Conservation (phyloP, 1,284 basidiomycete genomes). For the Neonothopanus nambi region DNA sequence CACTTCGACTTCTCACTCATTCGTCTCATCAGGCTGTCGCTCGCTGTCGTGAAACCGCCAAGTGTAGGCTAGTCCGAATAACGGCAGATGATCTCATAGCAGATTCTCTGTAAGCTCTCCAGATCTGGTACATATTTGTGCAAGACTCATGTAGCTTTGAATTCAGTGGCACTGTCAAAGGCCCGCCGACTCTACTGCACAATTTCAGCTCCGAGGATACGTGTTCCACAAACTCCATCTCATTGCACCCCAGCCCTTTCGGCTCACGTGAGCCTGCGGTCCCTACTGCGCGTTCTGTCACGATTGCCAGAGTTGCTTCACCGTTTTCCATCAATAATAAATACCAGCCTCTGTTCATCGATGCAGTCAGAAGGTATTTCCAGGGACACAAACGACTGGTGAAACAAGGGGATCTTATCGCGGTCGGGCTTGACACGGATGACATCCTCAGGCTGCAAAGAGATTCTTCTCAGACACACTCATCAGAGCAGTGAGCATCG, state of each 20-base stretch:
- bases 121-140: slow-evolving; percentile 3
- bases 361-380: slow-evolving; percentile 73
- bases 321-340: slow-evolving; percentile 73
- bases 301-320: slow-evolving; percentile 84
- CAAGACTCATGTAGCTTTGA: neutral
- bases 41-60: slow-evolving; percentile 25
- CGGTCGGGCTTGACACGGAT: slow-evolving; percentile 67
- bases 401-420: slow-evolving; percentile 81
- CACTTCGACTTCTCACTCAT: slow-evolving; percentile 11
- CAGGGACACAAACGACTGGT: slow-evolving; percentile 60
- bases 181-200: slow-evolving; percentile 61
- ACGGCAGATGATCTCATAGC: slow-evolving; percentile 50
- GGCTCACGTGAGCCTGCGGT: slow-evolving; percentile 58
- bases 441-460: slow-evolving; percentile 35
- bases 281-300: slow-evolving; percentile 73
- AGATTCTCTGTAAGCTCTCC: slow-evolving; percentile 25
- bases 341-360: slow-evolving; percentile 73
- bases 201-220: slow-evolving; percentile 42
- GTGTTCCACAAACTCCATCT: slow-evolving; percentile 29
- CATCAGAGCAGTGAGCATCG: slow-evolving; percentile 21
- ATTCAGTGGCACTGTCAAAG: slow-evolving; percentile 38
- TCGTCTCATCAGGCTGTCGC: slow-evolving; percentile 34
- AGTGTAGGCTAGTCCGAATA: slow-evolving; percentile 57
- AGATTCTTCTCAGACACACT: slow-evolving; percentile 20
- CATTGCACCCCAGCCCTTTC: slow-evolving; percentile 52